These are phyloP conservation scores for Hygrophila difformis DNA, from an alignment of 257 asterid genomes.

Conservation along the genomic window DNA sequence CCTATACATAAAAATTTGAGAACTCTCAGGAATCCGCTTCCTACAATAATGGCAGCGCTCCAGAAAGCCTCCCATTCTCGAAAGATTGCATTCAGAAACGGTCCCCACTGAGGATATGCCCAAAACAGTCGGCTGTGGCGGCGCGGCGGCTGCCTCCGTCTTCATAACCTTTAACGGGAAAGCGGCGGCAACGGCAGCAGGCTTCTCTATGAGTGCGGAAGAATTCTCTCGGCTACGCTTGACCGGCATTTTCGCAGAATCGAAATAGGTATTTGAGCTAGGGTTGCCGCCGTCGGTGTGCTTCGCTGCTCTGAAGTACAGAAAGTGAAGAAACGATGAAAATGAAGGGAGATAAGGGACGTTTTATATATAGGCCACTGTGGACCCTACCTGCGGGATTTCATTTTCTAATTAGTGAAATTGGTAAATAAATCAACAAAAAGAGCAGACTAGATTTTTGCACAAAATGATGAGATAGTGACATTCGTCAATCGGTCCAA, in stretches of 20 bases:
- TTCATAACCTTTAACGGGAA: slow-evolving; percentile 1
- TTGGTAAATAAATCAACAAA: too few relatives aligned
- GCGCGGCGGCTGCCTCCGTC: slow-evolving; percentile 9
- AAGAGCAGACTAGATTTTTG: too few relatives aligned
- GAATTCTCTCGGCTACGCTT: slow-evolving; percentile 15
- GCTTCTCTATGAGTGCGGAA: background rate
- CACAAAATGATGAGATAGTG: too few relatives aligned
- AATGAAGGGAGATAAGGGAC: slow-evolving; percentile 6
- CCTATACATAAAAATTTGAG: slow-evolving; percentile 48
- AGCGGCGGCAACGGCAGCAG: background rate
- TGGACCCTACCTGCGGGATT: slow-evolving; percentile 7
- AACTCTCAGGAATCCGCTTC: slow-evolving; percentile 19
- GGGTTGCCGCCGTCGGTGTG: background rate
- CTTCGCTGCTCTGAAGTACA: background rate
- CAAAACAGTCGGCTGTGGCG: slow-evolving; percentile 8
- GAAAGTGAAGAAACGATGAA: background rate
- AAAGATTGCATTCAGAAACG: background rate
- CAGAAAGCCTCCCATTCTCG: slow-evolving; percentile 26
- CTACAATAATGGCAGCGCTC: slow-evolving; percentile 32
- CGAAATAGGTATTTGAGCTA: background rate
- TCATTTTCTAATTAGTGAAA: background rate
- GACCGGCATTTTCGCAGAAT: slow-evolving; percentile 11
- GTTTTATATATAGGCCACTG: slow-evolving; percentile 14
- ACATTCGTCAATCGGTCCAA: too few relatives aligned
- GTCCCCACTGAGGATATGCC: slow-evolving; percentile 13